phyloP scores from a whole-genome alignment of 2,329 filamentous ascomycete species.

The Paecilomyces sp. region DNA sequence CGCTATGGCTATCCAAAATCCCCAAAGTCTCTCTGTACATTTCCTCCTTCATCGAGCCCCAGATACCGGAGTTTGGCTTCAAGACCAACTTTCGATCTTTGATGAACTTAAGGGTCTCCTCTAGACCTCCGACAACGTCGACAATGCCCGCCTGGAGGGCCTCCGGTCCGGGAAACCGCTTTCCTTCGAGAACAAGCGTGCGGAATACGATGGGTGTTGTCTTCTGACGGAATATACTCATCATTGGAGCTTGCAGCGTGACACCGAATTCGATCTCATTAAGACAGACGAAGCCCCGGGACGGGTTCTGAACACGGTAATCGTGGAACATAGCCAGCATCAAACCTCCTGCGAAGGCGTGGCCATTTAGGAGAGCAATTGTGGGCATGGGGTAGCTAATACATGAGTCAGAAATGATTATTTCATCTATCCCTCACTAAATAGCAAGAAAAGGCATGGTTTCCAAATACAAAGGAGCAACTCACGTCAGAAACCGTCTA shows the following conservation, averaged over 20 bases:
- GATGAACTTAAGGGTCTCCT: slow-evolving; percentile 57
- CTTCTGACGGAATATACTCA: slow-evolving; percentile 66
- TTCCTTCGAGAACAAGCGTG: slow-evolving; percentile 64
- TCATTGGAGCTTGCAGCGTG: slow-evolving; percentile 68
- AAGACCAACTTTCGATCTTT: slow-evolving; percentile 50
- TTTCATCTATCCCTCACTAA: not conserved
- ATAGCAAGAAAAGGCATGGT: not conserved
- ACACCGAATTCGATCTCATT: slow-evolving; percentile 78
- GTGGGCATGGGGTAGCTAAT: slow-evolving; percentile 70
- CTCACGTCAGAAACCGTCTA: slow-evolving; percentile 54
- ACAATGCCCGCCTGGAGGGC: slow-evolving; percentile 62
- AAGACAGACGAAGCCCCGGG: slow-evolving; percentile 66
- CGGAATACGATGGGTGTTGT: slow-evolving; percentile 50
- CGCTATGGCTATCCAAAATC: slow-evolving; percentile 47
- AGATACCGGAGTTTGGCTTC: slow-evolving; percentile 60
- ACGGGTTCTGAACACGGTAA: slow-evolving; percentile 69
- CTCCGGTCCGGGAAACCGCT: slow-evolving; percentile 56
- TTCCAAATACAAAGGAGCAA: slow-evolving; percentile 2
- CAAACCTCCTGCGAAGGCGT: slow-evolving; percentile 74
- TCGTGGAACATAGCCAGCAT: slow-evolving; percentile 79
- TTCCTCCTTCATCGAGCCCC: slow-evolving; percentile 65
- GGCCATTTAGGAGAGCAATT: slow-evolving; percentile 69
- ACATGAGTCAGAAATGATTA: slow-evolving; percentile 1
- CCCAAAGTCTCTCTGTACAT: slow-evolving; percentile 63
- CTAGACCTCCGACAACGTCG: slow-evolving; percentile 59